Evolutionary conservation across 1,284 basidiomycete genomes (phyloP).

Genomic region (Boletus austroedulis): DNA sequence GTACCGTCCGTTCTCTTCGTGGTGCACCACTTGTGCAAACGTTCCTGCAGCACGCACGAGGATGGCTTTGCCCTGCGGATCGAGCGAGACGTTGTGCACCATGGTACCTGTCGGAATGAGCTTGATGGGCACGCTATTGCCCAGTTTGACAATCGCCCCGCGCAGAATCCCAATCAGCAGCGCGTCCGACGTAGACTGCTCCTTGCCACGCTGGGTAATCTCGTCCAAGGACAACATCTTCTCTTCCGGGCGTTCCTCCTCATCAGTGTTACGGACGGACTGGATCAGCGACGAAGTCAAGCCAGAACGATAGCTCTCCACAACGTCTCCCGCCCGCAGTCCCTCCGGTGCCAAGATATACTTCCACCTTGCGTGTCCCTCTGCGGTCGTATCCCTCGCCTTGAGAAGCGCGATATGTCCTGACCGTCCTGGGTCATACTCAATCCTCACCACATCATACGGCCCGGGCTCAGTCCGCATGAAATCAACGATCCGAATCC

Average conservation of each 20-base stretch:
- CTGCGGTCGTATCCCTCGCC: conserved; percentile 50
- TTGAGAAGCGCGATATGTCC: conserved; percentile 91
- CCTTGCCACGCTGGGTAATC: conserved; percentile 19
- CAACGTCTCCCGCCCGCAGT: conserved; percentile 82
- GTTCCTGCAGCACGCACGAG: conserved; percentile 91
- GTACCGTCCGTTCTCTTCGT: conserved; percentile 68
- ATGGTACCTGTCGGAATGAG: conserved; percentile 91
- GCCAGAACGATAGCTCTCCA: conserved; percentile 84
- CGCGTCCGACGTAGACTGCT: conserved; percentile 47
- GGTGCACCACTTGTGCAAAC: conserved; percentile 78
- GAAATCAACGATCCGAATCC: conserved; percentile 89
- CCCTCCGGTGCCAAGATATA: conserved; percentile 95
- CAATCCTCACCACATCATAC: conserved; percentile 89
- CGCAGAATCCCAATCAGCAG: conserved; percentile 87
- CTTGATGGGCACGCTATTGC: conserved; percentile 90
- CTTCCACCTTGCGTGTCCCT: conserved; percentile 58
- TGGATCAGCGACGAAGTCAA: conserved; percentile 76
- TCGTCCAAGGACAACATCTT: conserved; percentile 27
- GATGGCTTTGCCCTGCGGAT: conserved; percentile 73
- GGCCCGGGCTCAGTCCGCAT: conserved; percentile 71
- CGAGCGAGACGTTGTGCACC: conserved; percentile 84
- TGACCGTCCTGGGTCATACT: conserved; percentile 93
- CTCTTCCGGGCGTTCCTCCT: conserved; percentile 19
- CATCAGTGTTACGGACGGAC: conserved; percentile 46
- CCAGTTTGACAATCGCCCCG: conserved; percentile 81